A percentile compares a stretch with the other conserved stretches of the same genome.
These are phyloP conservation scores for Hapsidospora chrysogenum DNA, from an alignment of 495 filamentous ascomycete species.

Conservation along the genomic window DNA sequence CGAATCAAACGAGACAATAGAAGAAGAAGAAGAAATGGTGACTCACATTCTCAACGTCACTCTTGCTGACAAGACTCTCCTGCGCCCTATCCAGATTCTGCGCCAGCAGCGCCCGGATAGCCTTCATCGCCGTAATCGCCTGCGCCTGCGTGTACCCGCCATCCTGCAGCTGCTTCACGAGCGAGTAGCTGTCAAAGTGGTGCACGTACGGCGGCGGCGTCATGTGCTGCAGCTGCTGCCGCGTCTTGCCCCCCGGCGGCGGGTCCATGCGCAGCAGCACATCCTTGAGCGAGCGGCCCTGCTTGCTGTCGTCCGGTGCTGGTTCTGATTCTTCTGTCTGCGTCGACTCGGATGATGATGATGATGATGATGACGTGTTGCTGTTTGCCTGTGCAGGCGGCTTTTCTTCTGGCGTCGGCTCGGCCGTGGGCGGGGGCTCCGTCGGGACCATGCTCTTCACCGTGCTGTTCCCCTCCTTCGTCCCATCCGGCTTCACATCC, in stretches of 20 bases:
- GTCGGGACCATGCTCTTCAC: background rate
- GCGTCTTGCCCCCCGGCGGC: constrained; percentile 21
- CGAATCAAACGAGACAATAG: background rate
- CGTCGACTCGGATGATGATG: background rate
- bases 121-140: constrained; percentile 74
- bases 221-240: constrained; percentile 37
- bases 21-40: background rate
- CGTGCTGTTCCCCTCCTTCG: constrained; percentile 3
- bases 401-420: constrained; percentile 10
- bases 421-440: background rate
- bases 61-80: constrained; percentile 57
- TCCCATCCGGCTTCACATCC: background rate
- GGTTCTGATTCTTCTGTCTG: background rate
- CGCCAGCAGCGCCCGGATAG: constrained; percentile 55
- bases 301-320: background rate
- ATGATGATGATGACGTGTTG: background rate
- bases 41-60: constrained; percentile 54
- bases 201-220: constrained; percentile 69
- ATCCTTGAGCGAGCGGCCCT: background rate
- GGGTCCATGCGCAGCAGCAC: constrained; percentile 36
- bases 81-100: constrained; percentile 67
- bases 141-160: constrained; percentile 55
- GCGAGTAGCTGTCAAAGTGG: constrained; percentile 86
- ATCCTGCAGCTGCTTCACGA: constrained; percentile 58
- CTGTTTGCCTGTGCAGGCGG: constrained; percentile 8